A percentile compares a stretch with the other conserved stretches of the same genome.
These are phyloP conservation scores for Tetrapisispora fleetii DNA, from an alignment of 805 yeast genomes.

Conservation along the genomic window DNA sequence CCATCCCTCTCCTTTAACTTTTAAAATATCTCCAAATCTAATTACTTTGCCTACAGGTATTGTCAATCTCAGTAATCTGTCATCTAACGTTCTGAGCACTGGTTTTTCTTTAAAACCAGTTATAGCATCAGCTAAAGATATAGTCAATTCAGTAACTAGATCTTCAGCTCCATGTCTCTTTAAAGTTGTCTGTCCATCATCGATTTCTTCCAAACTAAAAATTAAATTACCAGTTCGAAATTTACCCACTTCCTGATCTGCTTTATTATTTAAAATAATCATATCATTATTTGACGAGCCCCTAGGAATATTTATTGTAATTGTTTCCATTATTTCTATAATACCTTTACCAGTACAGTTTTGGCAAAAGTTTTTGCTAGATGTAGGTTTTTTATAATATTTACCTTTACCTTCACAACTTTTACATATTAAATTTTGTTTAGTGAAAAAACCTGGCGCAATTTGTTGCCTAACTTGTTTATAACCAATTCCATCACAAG, in stretches of 20 bases:
- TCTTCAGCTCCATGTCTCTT: constrained; percentile 48
- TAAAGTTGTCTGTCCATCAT: constrained; percentile 32
- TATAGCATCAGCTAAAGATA: constrained; percentile 73
- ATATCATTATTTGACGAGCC: constrained; percentile 60
- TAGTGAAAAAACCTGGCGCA: constrained; percentile 68
- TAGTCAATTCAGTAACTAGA: constrained; percentile 46
- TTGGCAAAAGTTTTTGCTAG: constrained; percentile 61
- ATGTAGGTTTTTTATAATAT: constrained; percentile 21
- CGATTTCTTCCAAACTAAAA: constrained; percentile 41
- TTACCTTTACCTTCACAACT: constrained; percentile 66
- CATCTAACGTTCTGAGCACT: constrained; percentile 68
- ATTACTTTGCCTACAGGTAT: constrained; percentile 74
- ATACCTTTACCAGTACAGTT: constrained; percentile 59
- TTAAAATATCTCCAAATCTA: constrained; percentile 61
- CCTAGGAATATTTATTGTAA: constrained; percentile 67
- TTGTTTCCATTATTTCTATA: constrained; percentile 53
- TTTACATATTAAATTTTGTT: constrained; percentile 50
- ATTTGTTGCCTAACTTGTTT: constrained; percentile 50
- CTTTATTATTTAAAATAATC: constrained; percentile 53
- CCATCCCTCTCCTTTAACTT: constrained; percentile 74
- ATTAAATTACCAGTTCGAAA: constrained; percentile 64
- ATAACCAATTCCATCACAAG: constrained; percentile 67
- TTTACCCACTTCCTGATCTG: constrained; percentile 70
- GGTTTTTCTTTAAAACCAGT: constrained; percentile 63
- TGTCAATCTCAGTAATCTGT: constrained; percentile 53